Evolutionary conservation across 768 basidiomycete genomes (phyloP).

Genomic region (Leccinum rimulosum): DNA sequence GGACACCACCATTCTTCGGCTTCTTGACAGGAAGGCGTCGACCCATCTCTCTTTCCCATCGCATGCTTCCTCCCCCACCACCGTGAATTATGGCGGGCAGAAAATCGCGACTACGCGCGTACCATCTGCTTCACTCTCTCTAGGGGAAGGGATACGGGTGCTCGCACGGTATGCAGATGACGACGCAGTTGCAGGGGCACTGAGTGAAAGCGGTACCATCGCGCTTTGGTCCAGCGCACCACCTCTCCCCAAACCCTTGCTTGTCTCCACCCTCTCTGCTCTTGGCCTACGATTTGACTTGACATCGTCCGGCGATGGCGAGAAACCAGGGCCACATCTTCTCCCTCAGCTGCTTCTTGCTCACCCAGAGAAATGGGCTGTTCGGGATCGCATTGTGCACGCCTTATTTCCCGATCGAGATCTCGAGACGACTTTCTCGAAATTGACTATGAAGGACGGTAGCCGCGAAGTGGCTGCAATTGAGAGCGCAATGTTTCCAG

Average conservation of each 20-base stretch:
- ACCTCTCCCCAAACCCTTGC: constrained; percentile 23
- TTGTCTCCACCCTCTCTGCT: constrained; percentile 21
- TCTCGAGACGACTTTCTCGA: constrained; percentile 43
- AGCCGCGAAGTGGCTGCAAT: constrained; percentile 29
- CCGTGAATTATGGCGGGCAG: constrained; percentile 6
- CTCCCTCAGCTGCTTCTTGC: constrained; percentile 32
- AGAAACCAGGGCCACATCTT: background rate
- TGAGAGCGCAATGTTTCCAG: constrained; percentile 44
- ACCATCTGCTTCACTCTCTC: constrained; percentile 17
- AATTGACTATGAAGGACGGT: constrained; percentile 45
- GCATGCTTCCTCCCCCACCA: constrained; percentile 5
- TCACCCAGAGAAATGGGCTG: constrained; percentile 23
- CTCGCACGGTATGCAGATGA: constrained; percentile 18
- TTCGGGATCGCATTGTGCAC: constrained; percentile 15
- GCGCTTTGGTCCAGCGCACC: constrained; percentile 32
- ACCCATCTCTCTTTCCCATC: constrained; percentile 29
- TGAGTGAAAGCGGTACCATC: constrained; percentile 24
- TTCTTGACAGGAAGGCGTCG: constrained; percentile 21
- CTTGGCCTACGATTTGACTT: constrained; percentile 24
- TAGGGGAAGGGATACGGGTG: constrained; percentile 12
- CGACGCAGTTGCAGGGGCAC: constrained; percentile 19
- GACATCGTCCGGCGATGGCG: background rate
- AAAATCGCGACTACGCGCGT: constrained; percentile 7
- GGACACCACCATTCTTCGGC: constrained; percentile 26
- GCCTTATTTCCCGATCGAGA: constrained; percentile 19